A percentile compares a stretch with the other conserved stretches of the same genome.
Evolutionary conservation across 768 basidiomycete genomes (phyloP).

Genomic region (Crucibulum laeve): DNA sequence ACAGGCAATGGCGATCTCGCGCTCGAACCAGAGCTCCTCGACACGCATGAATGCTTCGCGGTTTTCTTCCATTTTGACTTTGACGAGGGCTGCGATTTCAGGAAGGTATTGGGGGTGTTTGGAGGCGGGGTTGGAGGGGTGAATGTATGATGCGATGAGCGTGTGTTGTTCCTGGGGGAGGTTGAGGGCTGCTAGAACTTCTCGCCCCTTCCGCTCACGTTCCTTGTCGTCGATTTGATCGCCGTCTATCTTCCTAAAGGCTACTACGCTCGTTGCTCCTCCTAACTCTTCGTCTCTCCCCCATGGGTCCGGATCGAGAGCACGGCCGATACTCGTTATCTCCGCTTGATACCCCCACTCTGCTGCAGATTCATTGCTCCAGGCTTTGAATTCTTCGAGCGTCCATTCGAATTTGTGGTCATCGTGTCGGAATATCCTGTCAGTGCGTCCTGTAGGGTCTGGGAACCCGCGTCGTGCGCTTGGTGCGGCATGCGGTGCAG

Average conservation of each 20-base stretch:
- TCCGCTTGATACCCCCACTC: slow-evolving; percentile 75
- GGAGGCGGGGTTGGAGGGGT: slow-evolving; percentile 46
- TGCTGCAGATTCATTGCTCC: slow-evolving; percentile 52
- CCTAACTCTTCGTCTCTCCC: slow-evolving; percentile 62
- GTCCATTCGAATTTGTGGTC: slow-evolving; percentile 96
- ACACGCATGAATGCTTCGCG: slow-evolving; percentile 44
- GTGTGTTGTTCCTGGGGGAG: slow-evolving; percentile 32
- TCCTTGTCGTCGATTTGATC: slow-evolving; percentile 16
- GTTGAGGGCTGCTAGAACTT: slow-evolving; percentile 19
- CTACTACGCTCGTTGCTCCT: slow-evolving; percentile 64
- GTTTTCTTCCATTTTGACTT: slow-evolving; percentile 50
- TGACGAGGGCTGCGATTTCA: slow-evolving; percentile 47
- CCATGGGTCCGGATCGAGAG: slow-evolving; percentile 64
- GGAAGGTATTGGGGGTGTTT: slow-evolving; percentile 33
- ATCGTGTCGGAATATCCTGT: slow-evolving; percentile 70
- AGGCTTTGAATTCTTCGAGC: slow-evolving; percentile 58
- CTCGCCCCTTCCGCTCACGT: slow-evolving; percentile 35
- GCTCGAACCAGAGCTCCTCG: slow-evolving; percentile 48
- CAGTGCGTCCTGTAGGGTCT: slow-evolving; percentile 75
- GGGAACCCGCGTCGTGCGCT: slow-evolving; percentile 47
- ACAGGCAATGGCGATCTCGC: slow-evolving; percentile 41
- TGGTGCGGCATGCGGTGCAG: slow-evolving; percentile 41
- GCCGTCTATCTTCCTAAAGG: slow-evolving; percentile 49
- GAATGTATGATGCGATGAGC: slow-evolving; percentile 42
- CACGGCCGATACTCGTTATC: slow-evolving; percentile 52